Evolutionary conservation across 345 rosid species (phyloP).

Genomic region (Murraya paniculata): DNA sequence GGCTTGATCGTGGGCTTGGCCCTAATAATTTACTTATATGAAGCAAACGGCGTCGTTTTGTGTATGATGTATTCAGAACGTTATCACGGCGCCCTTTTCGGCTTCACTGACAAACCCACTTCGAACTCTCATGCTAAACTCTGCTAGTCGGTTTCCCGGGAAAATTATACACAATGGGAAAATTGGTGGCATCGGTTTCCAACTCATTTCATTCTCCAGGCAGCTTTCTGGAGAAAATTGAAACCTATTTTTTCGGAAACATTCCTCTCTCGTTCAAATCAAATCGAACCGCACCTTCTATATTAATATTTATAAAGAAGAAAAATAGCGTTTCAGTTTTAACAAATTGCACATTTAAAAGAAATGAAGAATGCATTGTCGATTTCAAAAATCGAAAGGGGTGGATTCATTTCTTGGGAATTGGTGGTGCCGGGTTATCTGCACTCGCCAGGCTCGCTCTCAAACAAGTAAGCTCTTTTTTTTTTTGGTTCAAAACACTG

Average conservation of each 20-base stretch:
- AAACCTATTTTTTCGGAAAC: background rate
- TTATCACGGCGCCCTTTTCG: background rate
- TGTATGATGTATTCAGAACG: rapidly evolving
- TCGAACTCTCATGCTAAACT: background rate
- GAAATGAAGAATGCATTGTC: background rate
- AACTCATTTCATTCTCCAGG: slow-evolving; percentile 2
- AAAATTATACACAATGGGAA: slow-evolving; percentile 7
- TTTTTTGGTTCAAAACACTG: background rate
- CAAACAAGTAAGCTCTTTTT: slow-evolving; percentile 22
- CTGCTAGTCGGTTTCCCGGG: background rate
- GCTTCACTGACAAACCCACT: background rate
- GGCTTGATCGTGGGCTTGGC: no score
- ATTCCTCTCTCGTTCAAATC: background rate
- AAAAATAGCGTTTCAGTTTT: slow-evolving; percentile 2
- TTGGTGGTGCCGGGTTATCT: slow-evolving; percentile 36
- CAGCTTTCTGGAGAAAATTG: background rate
- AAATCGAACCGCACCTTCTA: background rate
- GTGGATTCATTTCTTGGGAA: slow-evolving; percentile 37
- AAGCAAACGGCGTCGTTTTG: background rate
- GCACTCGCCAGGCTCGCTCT: slow-evolving; percentile 34
- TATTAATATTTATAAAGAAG: background rate
- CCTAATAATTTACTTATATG: no score
- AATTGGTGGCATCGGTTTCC: background rate
- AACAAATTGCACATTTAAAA: background rate
- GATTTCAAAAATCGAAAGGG: slow-evolving; percentile 15